A percentile compares a stretch with the other conserved stretches of the same genome.
phyloP scores from a whole-genome alignment of 495 filamentous ascomycete species.

The Penicillium robsamsonii region DNA sequence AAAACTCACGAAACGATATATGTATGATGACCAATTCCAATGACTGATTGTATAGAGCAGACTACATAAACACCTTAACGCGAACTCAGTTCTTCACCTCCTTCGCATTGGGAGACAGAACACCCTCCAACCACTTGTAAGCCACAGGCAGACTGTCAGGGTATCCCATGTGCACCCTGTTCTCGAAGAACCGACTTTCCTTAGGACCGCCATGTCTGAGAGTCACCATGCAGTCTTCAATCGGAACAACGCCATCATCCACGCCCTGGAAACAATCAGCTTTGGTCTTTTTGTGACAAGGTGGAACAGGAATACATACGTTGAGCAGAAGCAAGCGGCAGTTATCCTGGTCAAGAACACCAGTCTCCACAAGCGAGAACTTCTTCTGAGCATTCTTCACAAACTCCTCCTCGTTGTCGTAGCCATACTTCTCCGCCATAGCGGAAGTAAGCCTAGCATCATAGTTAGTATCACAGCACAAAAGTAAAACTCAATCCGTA shows the following conservation, averaged over 20 bases:
- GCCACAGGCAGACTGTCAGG: constrained; percentile 42
- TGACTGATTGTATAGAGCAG: not conserved
- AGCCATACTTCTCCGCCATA: constrained; percentile 72
- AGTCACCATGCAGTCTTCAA: constrained; percentile 69
- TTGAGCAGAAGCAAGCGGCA: constrained; percentile 67
- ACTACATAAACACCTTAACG: not conserved
- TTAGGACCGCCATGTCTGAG: constrained; percentile 71
- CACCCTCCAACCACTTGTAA: constrained; percentile 40
- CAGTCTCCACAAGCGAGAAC: constrained; percentile 71
- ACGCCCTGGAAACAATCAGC: constrained; percentile 50
- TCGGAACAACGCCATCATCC: constrained; percentile 70
- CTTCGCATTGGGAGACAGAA: constrained; percentile 25
- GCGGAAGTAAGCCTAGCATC: constrained; percentile 54
- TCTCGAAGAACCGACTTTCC: constrained; percentile 65
- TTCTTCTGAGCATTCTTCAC: constrained; percentile 59
- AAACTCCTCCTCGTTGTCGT: constrained; percentile 56
- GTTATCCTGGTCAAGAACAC: constrained; percentile 61
- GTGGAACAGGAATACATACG: constrained; percentile 36
- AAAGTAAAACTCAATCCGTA: constrained; percentile 12
- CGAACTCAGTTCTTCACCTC: constrained; percentile 27
- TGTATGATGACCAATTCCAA: not conserved
- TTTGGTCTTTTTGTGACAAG: not conserved
- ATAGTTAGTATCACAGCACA: constrained; percentile 7
- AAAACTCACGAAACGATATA: not conserved
- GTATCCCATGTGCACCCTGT: constrained; percentile 65